These are phyloP conservation scores for Penicillium sp. DNA, from an alignment of 2,329 filamentous ascomycete species.

Conservation along the genomic window DNA sequence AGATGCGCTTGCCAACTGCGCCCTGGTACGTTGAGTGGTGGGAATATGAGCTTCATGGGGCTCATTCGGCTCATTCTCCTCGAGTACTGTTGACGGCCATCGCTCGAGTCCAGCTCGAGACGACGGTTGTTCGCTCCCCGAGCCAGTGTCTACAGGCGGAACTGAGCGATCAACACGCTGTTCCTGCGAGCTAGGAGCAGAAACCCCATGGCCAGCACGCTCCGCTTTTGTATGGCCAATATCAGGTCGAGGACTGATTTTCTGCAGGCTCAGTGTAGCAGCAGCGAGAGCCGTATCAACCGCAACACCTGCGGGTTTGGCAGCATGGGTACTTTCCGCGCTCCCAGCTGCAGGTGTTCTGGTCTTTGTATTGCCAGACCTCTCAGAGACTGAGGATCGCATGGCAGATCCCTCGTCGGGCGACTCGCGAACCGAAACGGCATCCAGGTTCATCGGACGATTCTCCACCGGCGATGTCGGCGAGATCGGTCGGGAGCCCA, in stretches of 20 bases:
- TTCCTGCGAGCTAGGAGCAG: background rate
- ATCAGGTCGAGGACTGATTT: conserved; percentile 13
- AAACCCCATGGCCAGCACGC: conserved; percentile 3
- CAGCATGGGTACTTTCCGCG: conserved; percentile 31
- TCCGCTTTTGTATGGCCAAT: conserved; percentile 10
- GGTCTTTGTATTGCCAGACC: conserved; percentile 32
- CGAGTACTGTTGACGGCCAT: conserved; percentile 16
- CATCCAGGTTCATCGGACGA: conserved; percentile 17
- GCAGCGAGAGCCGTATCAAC: conserved; percentile 36
- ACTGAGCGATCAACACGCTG: background rate
- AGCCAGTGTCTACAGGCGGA: background rate
- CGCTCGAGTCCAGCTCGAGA: conserved; percentile 15
- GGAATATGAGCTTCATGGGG: background rate
- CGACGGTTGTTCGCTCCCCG: conserved; percentile 12
- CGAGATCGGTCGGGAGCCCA: conserved; percentile 45
- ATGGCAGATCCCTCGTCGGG: conserved; percentile 28
- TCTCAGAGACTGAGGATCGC: conserved; percentile 31
- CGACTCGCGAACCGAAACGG: conserved; percentile 23
- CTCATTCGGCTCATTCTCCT: conserved; percentile 13
- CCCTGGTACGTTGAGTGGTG: background rate
- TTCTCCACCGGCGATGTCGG: conserved; percentile 32
- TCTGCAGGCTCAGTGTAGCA: conserved; percentile 25
- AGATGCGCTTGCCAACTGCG: conserved; percentile 12
- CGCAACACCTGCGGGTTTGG: conserved; percentile 28
- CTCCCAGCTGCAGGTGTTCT: conserved; percentile 25